A percentile compares a stretch with the other conserved stretches of the same genome.
Conservation (phyloP, 148 eudicot genomes). For the Rhododendron griersonianum region DNA sequence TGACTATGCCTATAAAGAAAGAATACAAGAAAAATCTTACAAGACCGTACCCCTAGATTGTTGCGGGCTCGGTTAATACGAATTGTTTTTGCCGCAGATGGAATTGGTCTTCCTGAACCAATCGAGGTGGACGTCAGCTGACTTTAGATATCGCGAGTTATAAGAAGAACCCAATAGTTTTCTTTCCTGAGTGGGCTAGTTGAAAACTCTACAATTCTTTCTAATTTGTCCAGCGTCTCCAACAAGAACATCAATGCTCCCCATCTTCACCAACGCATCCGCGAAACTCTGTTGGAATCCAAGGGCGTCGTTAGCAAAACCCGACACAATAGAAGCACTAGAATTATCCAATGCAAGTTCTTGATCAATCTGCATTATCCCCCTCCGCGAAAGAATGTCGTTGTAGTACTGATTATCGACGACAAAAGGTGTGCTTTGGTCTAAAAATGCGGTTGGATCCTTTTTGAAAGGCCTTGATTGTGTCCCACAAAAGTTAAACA, state of each 20-base stretch:
- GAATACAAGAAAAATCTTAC: too few relatives aligned
- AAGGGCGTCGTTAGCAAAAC: background rate
- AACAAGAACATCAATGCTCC: background rate
- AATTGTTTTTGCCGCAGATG: too few relatives aligned
- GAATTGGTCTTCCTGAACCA: too few relatives aligned
- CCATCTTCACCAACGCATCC: background rate
- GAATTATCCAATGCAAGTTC: background rate
- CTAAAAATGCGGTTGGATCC: constrained; percentile 9
- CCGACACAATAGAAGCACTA: background rate
- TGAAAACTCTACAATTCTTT: background rate
- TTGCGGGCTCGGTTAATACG: too few relatives aligned
- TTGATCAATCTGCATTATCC: constrained; percentile 10
- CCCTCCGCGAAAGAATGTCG: constrained; percentile 3
- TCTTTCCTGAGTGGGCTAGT: background rate
- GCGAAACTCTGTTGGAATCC: background rate
- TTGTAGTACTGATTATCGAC: constrained; percentile 25
- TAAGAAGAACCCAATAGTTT: background rate
- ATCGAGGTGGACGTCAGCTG: too few relatives aligned
- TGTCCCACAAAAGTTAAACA: background rate
- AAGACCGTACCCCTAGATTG: too few relatives aligned
- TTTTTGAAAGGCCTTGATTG: background rate
- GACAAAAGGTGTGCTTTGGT: constrained; percentile 25
- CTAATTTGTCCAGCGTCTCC: background rate
- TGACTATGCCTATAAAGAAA: background rate
- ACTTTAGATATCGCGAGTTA: too few relatives aligned